These are phyloP conservation scores for Phytopythium boreale DNA, from an alignment of 352 stramenopile genomes.

Conservation along the genomic window DNA sequence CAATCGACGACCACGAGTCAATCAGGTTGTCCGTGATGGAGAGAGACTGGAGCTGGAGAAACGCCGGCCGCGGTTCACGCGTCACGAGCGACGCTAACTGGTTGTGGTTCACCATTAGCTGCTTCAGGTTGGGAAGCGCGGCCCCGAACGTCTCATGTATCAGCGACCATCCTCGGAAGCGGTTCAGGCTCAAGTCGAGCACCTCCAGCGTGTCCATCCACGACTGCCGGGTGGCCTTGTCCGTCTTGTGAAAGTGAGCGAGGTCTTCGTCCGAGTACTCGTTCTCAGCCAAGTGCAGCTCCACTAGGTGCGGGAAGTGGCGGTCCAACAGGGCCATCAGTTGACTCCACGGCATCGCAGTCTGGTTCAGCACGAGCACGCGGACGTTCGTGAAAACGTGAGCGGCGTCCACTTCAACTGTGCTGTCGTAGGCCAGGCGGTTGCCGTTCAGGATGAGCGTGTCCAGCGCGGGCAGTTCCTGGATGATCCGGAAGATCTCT, in stretches of 20 bases:
- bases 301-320: constrained; percentile 54
- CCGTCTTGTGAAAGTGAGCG: constrained; percentile 1
- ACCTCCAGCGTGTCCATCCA: constrained; percentile 39
- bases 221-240: neutral
- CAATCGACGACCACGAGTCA: constrained; percentile 71
- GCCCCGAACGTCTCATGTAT: constrained; percentile 36
- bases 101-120: constrained; percentile 68
- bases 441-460: constrained; percentile 77
- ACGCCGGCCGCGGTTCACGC: constrained; percentile 10
- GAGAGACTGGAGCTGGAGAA: constrained; percentile 50
- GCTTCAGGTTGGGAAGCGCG: constrained; percentile 40
- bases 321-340: constrained; percentile 31
- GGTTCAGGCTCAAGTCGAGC: constrained; percentile 68
- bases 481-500: constrained; percentile 37
- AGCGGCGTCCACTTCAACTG: neutral
- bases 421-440: constrained; percentile 30
- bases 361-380: constrained; percentile 74
- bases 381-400: constrained; percentile 40
- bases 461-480: constrained; percentile 58
- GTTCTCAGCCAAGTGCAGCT: constrained; percentile 63
- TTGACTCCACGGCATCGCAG: constrained; percentile 29
- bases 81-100: constrained; percentile 42
- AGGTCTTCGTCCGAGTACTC: constrained; percentile 49
- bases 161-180: constrained; percentile 40
- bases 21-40: constrained; percentile 68